phyloP scores from a whole-genome alignment of 345 rosid genomes.

The Eucalyptus guilfoylei region DNA sequence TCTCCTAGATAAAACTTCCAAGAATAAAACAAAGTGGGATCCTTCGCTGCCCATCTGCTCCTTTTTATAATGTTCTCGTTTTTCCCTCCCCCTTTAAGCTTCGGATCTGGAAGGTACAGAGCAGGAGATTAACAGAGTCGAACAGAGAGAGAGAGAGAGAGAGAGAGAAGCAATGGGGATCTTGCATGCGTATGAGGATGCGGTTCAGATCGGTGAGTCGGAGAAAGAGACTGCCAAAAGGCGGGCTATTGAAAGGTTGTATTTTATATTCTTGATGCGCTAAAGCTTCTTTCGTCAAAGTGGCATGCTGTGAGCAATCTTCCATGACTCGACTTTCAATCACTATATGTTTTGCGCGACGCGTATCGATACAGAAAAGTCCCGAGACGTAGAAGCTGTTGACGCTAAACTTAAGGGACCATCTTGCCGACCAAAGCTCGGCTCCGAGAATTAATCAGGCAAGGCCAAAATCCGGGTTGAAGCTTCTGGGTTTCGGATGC shows the following conservation, averaged over 20 bases:
- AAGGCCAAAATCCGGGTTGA: background rate
- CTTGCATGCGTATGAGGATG: slow-evolving; percentile 22
- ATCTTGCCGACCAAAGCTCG: background rate
- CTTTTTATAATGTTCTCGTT: background rate
- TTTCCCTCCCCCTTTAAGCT: too few relatives aligned
- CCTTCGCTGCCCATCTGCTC: background rate
- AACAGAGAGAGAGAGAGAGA: background rate
- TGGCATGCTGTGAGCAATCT: too few relatives aligned
- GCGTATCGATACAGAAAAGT: too few relatives aligned
- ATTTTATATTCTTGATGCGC: too few relatives aligned
- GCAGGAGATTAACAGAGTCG: background rate
- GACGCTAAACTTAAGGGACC: background rate
- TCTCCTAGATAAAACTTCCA: background rate
- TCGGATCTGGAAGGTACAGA: background rate
- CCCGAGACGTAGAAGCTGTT: too few relatives aligned
- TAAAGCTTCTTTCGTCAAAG: too few relatives aligned
- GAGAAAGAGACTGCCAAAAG: background rate
- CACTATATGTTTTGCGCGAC: too few relatives aligned
- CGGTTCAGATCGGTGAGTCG: slow-evolving; percentile 29
- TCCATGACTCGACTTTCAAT: too few relatives aligned
- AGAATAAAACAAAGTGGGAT: background rate
- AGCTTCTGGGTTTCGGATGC: too few relatives aligned
- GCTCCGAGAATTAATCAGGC: background rate
- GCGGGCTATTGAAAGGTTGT: too few relatives aligned
- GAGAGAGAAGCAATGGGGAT: background rate